A percentile compares a stretch with the other conserved stretches of the same genome.
Conservation (phyloP, 805 yeast species). For the Metschnikowia amazonensis region DNA sequence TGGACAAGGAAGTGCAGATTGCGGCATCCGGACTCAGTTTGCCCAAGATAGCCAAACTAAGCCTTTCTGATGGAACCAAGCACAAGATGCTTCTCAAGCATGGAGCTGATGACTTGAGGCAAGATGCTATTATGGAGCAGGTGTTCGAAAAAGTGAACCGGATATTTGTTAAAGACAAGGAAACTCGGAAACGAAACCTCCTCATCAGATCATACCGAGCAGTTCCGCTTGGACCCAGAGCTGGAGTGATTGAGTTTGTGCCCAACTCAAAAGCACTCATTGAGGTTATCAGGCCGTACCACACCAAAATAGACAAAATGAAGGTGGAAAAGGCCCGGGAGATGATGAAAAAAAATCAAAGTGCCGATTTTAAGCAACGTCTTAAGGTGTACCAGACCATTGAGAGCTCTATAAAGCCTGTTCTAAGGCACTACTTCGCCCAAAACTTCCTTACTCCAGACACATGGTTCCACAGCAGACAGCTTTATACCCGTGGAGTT, state of each 20-base stretch:
- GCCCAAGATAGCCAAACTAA: slow-evolving; percentile 71
- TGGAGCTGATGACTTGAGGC: slow-evolving; percentile 87
- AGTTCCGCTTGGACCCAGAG: slow-evolving; percentile 79
- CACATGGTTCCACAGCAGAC: slow-evolving; percentile 67
- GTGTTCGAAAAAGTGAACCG: slow-evolving; percentile 84
- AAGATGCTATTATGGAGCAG: slow-evolving; percentile 97
- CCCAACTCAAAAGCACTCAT: slow-evolving; percentile 66
- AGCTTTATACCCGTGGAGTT: slow-evolving; percentile 67
- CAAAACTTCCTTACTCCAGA: slow-evolving; percentile 63
- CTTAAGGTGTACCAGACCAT: slow-evolving; percentile 46
- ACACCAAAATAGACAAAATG: slow-evolving; percentile 46
- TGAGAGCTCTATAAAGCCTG: slow-evolving; percentile 54
- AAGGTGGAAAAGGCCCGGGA: slow-evolving; percentile 56
- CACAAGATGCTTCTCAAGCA: slow-evolving; percentile 71
- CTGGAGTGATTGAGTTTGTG: slow-evolving; percentile 91
- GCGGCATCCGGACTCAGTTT: slow-evolving; percentile 82
- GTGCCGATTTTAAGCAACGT: slow-evolving; percentile 41
- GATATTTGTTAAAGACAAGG: slow-evolving; percentile 53
- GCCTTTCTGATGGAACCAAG: slow-evolving; percentile 52
- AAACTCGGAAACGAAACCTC: slow-evolving; percentile 54
- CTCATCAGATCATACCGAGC: slow-evolving; percentile 82
- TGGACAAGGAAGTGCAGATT: slow-evolving; percentile 48
- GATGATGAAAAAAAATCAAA: slow-evolving; percentile 57
- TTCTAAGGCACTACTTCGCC: slow-evolving; percentile 65
- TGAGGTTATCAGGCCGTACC: slow-evolving; percentile 65